Evolutionary conservation across 257 asterid species (phyloP), one percentile per base, ranked within the genome.

Genomic region (Ilex asprella): DNA sequence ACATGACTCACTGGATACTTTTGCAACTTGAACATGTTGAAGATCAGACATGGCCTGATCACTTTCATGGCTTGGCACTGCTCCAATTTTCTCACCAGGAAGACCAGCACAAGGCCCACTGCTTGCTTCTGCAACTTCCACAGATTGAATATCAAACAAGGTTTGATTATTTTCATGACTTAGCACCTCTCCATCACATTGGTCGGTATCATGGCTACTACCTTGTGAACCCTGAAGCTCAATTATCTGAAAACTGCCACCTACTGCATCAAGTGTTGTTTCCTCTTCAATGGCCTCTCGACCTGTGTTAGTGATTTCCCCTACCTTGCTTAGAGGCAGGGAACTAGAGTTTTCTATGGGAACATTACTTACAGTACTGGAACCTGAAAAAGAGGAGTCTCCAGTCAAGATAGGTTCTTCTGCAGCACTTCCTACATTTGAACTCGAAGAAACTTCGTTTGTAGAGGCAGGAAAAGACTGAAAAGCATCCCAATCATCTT

Each of bases 401-500:
- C 13, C 70, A 43, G 56, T 57, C 59, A 53, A 56, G 29, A 11
- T 31, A 47, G 70, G 65, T 49, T 59, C 72, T 60, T 64, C 68
- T 21, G 55, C 31, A 58, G 51, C 57, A 53, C 57, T 14, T 7
- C 11, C 30, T 16, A 1, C 52, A 50, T 78, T 82, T 31, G 77
- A 79, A 69, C 84, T 59, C 30, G 84, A 75, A 66, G 64, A 70
- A 68, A 69, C 68, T 76, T 72, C 96, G 59, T 63, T 79, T 56
- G 57, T 74, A 13, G 92, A 73, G 63, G 94, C 88, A 55, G 99
- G 87, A 77, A 93, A 89, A 30, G 99, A 92, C 78, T 93, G 99
- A 78, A 89, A 93, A 69, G 91, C 83, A 68, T 93, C 99, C 99
- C 99, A 93, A 70, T 93, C 99, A 43, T 88, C 95, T 0, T 89